Conservation (phyloP, 306 rosid genomes). For the Ormosia semicastrata region DNA sequence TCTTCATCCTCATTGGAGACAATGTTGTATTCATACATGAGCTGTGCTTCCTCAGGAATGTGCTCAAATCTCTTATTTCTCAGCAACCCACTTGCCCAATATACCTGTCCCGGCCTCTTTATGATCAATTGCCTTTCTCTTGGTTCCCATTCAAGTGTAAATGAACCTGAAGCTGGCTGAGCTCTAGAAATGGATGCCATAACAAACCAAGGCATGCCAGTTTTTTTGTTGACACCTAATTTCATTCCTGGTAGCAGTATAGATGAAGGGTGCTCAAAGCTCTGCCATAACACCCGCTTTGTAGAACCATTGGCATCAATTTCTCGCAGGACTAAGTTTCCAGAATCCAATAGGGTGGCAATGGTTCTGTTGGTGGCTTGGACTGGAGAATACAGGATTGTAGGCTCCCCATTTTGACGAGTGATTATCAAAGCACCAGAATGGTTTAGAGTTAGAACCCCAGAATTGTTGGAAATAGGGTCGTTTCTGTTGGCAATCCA, state of each 20-base stretch:
- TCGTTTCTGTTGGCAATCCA: slow-evolving; percentile 17
- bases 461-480: not conserved
- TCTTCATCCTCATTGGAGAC: slow-evolving; percentile 9
- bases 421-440: not conserved
- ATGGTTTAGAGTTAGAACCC: not conserved
- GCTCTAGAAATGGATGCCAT: not conserved
- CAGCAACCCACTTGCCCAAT: not conserved
- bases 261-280: slow-evolving; percentile 15
- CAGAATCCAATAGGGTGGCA: slow-evolving; percentile 6
- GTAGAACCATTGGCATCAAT: not conserved
- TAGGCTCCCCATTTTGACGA: not conserved
- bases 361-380: not conserved
- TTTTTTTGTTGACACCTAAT: not conserved
- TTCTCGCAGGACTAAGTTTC: slow-evolving; percentile 21
- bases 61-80: not conserved
- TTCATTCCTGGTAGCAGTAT: not conserved
- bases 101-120: not conserved
- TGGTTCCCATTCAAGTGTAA: slow-evolving; percentile 18
- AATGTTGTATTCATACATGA: not conserved
- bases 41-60: not conserved
- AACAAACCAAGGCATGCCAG: not conserved
- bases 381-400: not conserved
- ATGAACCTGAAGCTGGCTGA: not conserved
- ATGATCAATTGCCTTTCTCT: not conserved
- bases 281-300: slow-evolving; percentile 11